A percentile compares a stretch with the other conserved stretches of the same genome.
Conservation (phyloP, 2,329 filamentous ascomycete species). For the Elsinoe australis region DNA sequence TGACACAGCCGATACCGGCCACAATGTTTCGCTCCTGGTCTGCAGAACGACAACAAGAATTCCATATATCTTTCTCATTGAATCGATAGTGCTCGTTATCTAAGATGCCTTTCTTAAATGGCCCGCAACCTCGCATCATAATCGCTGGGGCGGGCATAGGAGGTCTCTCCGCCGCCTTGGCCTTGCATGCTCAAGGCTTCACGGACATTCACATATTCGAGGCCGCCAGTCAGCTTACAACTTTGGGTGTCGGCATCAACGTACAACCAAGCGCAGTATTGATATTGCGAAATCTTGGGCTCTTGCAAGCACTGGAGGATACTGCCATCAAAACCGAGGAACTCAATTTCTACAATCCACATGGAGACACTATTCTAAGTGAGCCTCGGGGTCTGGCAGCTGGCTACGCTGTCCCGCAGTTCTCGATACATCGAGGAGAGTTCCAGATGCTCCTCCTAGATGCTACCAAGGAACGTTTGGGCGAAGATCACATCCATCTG, state of each 20-base stretch:
- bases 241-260: conserved; percentile 42
- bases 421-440: conserved; percentile 41
- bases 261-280: conserved; percentile 41
- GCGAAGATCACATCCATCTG: conserved; percentile 33
- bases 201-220: conserved; percentile 40
- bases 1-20: conserved; percentile 11
- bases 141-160: conserved; percentile 45
- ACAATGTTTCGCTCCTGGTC: conserved; percentile 10
- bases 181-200: conserved; percentile 47
- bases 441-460: conserved; percentile 40
- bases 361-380: conserved; percentile 38
- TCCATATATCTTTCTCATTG: background rate
- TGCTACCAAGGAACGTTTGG: conserved; percentile 37
- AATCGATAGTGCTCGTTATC: no score
- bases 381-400: conserved; percentile 37
- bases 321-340: conserved; percentile 38
- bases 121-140: conserved; percentile 28
- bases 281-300: conserved; percentile 38
- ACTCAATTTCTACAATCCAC: conserved; percentile 40
- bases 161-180: conserved; percentile 49
- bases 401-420: conserved; percentile 39
- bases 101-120: conserved; percentile 17
- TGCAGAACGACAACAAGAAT: background rate
- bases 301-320: conserved; percentile 35
- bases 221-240: conserved; percentile 35